Conservation (phyloP, 257 asterid species). For the Paulownia fortunei region DNA sequence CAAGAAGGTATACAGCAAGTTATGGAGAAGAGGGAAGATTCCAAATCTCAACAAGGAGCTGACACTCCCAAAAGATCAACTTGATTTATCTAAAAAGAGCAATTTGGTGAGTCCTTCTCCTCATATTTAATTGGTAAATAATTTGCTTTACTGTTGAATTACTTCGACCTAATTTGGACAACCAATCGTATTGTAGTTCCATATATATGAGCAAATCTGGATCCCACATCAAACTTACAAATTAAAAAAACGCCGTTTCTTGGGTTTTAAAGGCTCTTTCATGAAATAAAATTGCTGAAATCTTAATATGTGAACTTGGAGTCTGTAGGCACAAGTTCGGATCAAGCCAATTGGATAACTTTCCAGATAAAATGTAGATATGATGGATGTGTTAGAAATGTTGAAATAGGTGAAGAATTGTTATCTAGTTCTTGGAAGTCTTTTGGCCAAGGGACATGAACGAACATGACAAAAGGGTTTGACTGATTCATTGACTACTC, state of each 20-base stretch:
- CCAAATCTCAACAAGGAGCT: slow-evolving; percentile 42
- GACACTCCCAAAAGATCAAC: slow-evolving; percentile 39
- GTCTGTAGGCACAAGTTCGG: background rate
- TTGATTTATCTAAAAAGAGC: background rate
- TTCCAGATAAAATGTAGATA: background rate
- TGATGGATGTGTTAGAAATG: too few relatives aligned
- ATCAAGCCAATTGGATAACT: background rate
- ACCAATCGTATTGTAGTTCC: background rate
- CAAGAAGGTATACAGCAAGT: slow-evolving; percentile 89
- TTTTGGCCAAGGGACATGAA: background rate
- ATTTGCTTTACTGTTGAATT: background rate
- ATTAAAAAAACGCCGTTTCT: background rate
- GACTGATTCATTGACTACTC: background rate
- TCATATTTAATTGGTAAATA: background rate
- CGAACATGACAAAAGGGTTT: background rate
- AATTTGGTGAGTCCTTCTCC: slow-evolving; percentile 13
- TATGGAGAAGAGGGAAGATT: slow-evolving; percentile 68
- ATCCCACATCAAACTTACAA: background rate
- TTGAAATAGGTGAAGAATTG: too few relatives aligned
- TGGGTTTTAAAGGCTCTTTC: background rate
- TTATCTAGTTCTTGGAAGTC: too few relatives aligned
- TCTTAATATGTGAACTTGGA: background rate
- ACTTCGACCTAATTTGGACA: background rate
- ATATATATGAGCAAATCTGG: background rate
- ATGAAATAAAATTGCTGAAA: background rate